Conservation (phyloP, 106 monocot genomes). For the Chionographis japonica region DNA sequence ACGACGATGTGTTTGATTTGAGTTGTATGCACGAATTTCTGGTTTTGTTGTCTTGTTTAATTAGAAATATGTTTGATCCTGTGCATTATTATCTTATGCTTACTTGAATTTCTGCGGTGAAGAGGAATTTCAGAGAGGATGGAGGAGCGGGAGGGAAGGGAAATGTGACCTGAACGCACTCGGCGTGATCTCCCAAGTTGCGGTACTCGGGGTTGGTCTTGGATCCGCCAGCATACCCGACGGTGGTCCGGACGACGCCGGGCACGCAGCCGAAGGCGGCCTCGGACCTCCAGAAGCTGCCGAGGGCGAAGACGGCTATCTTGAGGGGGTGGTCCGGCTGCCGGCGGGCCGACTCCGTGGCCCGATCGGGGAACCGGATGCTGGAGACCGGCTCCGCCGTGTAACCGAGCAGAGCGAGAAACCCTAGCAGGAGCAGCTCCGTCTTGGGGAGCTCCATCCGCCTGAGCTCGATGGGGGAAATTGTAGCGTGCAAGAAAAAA, state of each 20-base stretch:
- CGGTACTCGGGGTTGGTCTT: slow-evolving; percentile 72
- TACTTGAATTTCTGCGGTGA: too few relatives aligned
- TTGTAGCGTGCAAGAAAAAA: too few relatives aligned
- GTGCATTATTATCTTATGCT: too few relatives aligned
- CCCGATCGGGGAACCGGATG: slow-evolving; percentile 16
- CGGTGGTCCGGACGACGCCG: slow-evolving; percentile 75
- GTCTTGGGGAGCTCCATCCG: not conserved
- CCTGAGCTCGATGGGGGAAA: too few relatives aligned
- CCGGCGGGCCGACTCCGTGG: not conserved
- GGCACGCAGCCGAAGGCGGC: slow-evolving; percentile 85
- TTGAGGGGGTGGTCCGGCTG: slow-evolving; percentile 21
- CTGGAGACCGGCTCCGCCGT: slow-evolving; percentile 3
- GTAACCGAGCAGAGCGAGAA: slow-evolving; percentile 11
- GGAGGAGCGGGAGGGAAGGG: not conserved
- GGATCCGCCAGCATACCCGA: slow-evolving; percentile 78
- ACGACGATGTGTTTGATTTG: too few relatives aligned
- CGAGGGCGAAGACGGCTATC: slow-evolving; percentile 77
- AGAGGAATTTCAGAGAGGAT: too few relatives aligned
- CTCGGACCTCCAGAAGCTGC: slow-evolving; percentile 96
- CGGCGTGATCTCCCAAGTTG: slow-evolving; percentile 78
- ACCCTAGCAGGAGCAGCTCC: slow-evolving; percentile 3
- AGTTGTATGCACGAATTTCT: too few relatives aligned
- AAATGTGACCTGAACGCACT: slow-evolving; percentile 68
- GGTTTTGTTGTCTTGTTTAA: too few relatives aligned
- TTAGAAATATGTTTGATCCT: too few relatives aligned